A percentile compares a stretch with the other conserved stretches of the same genome.
Evolutionary conservation across 345 rosid genomes (phyloP).

Genomic region (Rubroshorea leprosula): DNA sequence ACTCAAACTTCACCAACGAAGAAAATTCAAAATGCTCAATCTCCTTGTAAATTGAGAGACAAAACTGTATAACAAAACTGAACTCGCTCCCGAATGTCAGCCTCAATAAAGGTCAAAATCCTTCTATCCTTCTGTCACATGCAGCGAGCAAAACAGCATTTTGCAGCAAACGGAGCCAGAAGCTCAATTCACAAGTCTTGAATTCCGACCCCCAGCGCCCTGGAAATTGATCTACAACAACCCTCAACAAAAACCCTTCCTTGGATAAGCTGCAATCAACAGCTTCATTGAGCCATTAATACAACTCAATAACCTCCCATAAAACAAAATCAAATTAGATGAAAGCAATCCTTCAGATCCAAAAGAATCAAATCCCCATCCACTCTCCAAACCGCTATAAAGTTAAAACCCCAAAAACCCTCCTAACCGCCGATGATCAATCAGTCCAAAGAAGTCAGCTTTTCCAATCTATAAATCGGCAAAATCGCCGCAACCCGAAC

Average conservation of each 20-base stretch:
- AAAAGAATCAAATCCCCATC: not conserved
- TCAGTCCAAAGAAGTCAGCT: too few relatives aligned
- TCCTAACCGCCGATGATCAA: not conserved
- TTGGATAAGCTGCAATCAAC: not conserved
- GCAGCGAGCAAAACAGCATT: not conserved
- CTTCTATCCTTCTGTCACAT: not conserved
- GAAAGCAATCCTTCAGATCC: not conserved
- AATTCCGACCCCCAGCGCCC: not conserved
- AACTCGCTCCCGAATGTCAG: not conserved
- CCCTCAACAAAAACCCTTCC: not conserved
- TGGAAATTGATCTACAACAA: not conserved
- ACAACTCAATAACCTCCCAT: not conserved
- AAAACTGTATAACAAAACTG: not conserved
- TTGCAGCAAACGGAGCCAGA: constrained; percentile 7
- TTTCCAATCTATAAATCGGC: not conserved
- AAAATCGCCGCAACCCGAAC: constrained; percentile 8
- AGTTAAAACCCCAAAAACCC: not conserved
- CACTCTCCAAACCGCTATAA: too few relatives aligned
- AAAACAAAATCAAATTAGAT: not conserved
- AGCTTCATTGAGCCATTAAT: not conserved
- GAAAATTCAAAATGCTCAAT: not conserved
- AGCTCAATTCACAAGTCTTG: constrained; percentile 11
- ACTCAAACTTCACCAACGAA: constrained; percentile 2
- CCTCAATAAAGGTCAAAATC: constrained; percentile 5
- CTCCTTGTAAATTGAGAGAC: not conserved